Conservation (phyloP, 257 asterid genomes). For the Solanum paucissectum region DNA sequence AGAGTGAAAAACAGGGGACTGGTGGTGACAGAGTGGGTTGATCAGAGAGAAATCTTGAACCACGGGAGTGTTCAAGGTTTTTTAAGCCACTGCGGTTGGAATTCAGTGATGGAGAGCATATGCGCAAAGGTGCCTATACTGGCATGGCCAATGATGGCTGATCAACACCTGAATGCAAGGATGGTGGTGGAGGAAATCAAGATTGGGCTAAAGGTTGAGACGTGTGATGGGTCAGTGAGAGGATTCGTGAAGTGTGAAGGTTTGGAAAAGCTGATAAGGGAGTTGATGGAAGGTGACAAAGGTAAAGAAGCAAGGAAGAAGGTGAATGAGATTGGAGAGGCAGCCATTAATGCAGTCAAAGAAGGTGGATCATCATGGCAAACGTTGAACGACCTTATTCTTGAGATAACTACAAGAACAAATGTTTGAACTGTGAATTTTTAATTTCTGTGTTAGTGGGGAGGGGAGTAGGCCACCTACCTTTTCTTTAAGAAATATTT, state of each 20-base stretch:
- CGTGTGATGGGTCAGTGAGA: not conserved
- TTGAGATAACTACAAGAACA: not conserved
- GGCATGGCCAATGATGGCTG: slow-evolving; percentile 71
- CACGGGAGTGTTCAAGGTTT: not conserved
- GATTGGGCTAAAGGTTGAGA: not conserved
- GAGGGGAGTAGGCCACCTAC: not conserved
- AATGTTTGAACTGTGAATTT: not conserved
- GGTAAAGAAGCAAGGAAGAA: not conserved
- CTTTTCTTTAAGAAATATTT: not conserved
- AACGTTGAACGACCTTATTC: not conserved
- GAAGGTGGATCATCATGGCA: not conserved
- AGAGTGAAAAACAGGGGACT: slow-evolving; percentile 34
- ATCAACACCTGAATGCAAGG: slow-evolving; percentile 46
- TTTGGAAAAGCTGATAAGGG: not conserved
- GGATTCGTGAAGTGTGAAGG: not conserved
- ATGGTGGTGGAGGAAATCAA: slow-evolving; percentile 3
- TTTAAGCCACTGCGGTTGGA: slow-evolving; percentile 22
- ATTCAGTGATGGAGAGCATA: slow-evolving; percentile 49
- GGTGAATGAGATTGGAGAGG: not conserved
- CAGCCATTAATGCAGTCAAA: not conserved
- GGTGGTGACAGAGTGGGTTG: slow-evolving; percentile 12
- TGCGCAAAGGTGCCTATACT: slow-evolving; percentile 14
- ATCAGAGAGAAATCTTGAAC: not conserved
- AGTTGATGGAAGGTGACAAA: not conserved
- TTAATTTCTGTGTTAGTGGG: not conserved